Evolutionary conservation across 768 basidiomycete species (phyloP).

Genomic region (Mycena rosella): DNA sequence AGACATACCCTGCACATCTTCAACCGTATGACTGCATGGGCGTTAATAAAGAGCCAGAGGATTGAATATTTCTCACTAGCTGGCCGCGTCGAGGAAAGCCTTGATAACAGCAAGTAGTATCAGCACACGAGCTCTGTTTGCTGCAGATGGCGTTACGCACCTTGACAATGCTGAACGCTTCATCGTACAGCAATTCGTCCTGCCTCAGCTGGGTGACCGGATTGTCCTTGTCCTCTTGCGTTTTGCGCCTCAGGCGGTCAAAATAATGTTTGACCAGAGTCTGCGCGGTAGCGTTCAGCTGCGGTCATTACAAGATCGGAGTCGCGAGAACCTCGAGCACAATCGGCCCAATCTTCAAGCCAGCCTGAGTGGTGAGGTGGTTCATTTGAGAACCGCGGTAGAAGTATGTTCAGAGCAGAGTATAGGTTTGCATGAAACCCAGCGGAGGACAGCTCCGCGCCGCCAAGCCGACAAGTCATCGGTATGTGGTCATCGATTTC

Average conservation of each 20-base stretch:
- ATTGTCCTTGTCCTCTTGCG: slow-evolving; percentile 49
- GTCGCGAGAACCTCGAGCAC: no score
- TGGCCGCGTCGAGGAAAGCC: slow-evolving; percentile 83
- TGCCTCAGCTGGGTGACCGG: slow-evolving; percentile 66
- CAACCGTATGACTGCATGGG: slow-evolving; percentile 77
- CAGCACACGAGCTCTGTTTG: slow-evolving; percentile 2
- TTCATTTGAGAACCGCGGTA: slow-evolving; percentile 3
- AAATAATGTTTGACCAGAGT: slow-evolving; percentile 91
- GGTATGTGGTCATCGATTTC: no score
- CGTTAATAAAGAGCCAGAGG: slow-evolving; percentile 14
- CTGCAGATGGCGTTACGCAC: slow-evolving; percentile 53
- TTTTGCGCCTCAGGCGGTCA: slow-evolving; percentile 66
- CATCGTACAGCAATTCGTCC: slow-evolving; percentile 86
- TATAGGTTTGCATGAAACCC: no score
- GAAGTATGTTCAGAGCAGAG: neutral
- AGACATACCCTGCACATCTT: slow-evolving; percentile 75
- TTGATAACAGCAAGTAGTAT: slow-evolving; percentile 44
- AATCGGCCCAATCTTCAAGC: slow-evolving; percentile 77
- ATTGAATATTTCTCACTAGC: slow-evolving; percentile 62
- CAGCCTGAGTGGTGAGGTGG: slow-evolving; percentile 49
- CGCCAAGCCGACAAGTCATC: no score
- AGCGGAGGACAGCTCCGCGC: no score
- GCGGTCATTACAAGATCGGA: no score
- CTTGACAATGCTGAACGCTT: slow-evolving; percentile 83
- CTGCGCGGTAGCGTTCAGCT: no score